Evolutionary conservation across 2,329 filamentous ascomycete species (phyloP).

Genomic region (Trichoderma sp.): DNA sequence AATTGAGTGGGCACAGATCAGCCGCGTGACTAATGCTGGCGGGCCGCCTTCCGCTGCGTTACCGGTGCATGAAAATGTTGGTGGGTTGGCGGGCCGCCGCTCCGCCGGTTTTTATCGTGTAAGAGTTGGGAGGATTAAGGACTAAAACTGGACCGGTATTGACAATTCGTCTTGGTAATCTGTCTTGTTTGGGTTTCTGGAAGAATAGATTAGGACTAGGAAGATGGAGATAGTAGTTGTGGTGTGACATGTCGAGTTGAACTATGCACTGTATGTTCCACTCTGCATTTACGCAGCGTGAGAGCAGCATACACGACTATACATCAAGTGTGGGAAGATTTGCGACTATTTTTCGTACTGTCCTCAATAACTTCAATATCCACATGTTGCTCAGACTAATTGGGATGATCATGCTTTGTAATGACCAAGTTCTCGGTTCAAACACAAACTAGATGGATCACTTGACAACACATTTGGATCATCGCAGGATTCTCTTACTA

Average conservation of each 20-base stretch:
- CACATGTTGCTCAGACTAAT: not conserved
- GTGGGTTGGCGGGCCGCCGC: not conserved
- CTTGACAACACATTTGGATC: not conserved
- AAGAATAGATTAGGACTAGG: not conserved
- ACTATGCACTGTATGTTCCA: not conserved
- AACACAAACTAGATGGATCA: not conserved
- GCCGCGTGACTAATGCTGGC: slow-evolving; percentile 4
- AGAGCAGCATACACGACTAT: not conserved
- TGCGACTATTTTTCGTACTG: not conserved
- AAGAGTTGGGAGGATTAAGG: not conserved
- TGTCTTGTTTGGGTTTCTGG: not conserved
- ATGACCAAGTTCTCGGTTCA: not conserved
- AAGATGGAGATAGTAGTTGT: not conserved
- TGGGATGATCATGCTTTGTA: not conserved
- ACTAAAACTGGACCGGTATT: not conserved
- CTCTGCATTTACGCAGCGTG: not conserved
- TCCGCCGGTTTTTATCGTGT: not conserved
- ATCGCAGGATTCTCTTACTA: not conserved
- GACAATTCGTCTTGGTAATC: not conserved
- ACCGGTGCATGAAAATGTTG: not conserved
- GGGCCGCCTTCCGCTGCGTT: slow-evolving; percentile 1
- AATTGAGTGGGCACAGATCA: not conserved
- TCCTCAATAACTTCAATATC: not conserved
- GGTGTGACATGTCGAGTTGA: not conserved
- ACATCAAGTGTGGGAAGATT: fast-evolving